These are phyloP conservation scores for Hypomontagnella monticulosa DNA, from an alignment of 495 filamentous ascomycete species.

Conservation along the genomic window DNA sequence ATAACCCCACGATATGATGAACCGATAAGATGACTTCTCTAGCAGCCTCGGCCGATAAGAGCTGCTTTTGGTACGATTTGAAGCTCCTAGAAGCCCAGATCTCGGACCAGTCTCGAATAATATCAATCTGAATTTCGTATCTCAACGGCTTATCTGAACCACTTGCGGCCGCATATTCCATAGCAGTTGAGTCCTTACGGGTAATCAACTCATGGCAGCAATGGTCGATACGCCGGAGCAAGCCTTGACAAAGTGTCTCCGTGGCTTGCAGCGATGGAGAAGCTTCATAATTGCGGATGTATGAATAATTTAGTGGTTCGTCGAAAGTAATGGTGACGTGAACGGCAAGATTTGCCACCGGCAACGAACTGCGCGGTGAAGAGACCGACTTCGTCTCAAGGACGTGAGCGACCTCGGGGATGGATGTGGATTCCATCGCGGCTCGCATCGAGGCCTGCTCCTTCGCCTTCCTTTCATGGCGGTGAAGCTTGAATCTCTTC, in stretches of 20 bases:
- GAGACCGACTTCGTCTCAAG: conserved; percentile 29
- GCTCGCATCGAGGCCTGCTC: conserved; percentile 22
- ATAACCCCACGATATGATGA: conserved; percentile 58
- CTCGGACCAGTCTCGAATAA: conserved; percentile 50
- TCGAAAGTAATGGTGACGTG: conserved; percentile 58
- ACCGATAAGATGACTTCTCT: conserved; percentile 55
- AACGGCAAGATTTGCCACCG: conserved; percentile 42
- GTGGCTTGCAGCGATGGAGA: conserved; percentile 52
- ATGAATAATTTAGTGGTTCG: conserved; percentile 54
- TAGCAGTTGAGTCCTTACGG: conserved; percentile 56
- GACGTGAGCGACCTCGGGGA: conserved; percentile 13
- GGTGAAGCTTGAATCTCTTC: conserved; percentile 40
- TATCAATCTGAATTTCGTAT: conserved; percentile 56
- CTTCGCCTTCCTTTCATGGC: conserved; percentile 29
- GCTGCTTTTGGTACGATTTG: conserved; percentile 57
- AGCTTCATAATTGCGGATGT: conserved; percentile 53
- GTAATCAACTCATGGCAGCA: conserved; percentile 59
- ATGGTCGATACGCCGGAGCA: conserved; percentile 58
- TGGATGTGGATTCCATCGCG: conserved; percentile 8
- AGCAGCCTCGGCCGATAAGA: conserved; percentile 50
- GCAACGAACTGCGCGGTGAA: conserved; percentile 27
- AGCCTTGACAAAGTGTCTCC: conserved; percentile 52
- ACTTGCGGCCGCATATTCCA: conserved; percentile 49
- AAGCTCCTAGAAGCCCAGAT: conserved; percentile 56
- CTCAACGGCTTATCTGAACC: conserved; percentile 53